Evolutionary conservation across 768 basidiomycete genomes (phyloP).

Genomic region (Rhizopogon roseolus): DNA sequence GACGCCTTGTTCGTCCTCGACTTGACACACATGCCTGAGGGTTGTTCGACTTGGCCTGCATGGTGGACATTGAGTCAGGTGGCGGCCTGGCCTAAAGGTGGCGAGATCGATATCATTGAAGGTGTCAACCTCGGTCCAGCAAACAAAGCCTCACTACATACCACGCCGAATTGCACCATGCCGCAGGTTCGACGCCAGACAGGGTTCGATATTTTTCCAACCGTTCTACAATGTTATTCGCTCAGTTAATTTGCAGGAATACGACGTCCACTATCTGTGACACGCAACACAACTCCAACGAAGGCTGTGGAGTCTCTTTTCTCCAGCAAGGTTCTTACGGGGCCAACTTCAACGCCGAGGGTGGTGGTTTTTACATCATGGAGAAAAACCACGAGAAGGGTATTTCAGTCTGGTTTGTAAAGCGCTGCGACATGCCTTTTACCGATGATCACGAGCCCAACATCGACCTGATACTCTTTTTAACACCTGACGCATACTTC

Average conservation of each 20-base stretch:
- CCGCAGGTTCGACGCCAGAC: conserved; percentile 33
- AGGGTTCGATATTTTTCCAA: conserved; percentile 34
- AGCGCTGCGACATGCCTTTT: conserved; percentile 41
- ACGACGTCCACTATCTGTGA: conserved; percentile 45
- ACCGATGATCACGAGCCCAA: not conserved
- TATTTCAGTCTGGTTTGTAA: conserved; percentile 56
- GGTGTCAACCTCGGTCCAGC: conserved; percentile 44
- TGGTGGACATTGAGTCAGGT: conserved; percentile 51
- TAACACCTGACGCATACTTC: conserved; percentile 44
- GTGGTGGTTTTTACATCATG: conserved; percentile 63
- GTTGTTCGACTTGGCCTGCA: conserved; percentile 60
- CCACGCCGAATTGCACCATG: conserved; percentile 45
- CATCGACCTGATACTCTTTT: not conserved
- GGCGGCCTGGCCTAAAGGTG: conserved; percentile 58
- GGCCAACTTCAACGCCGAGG: conserved; percentile 39
- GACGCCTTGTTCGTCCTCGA: conserved; percentile 49
- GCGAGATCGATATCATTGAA: conserved; percentile 61
- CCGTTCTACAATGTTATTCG: not conserved
- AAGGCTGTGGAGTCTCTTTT: conserved; percentile 56
- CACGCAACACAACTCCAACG: conserved; percentile 46
- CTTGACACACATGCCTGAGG: conserved; percentile 55
- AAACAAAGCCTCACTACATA: conserved; percentile 55
- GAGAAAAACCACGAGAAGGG: conserved; percentile 35
- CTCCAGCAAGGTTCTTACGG: conserved; percentile 38
- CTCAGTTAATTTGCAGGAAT: conserved; percentile 21